Percentiles rank a stretch among this genome's conserved stretches.
Conservation (phyloP, 345 rosid species). For the Clausena lansium region DNA sequence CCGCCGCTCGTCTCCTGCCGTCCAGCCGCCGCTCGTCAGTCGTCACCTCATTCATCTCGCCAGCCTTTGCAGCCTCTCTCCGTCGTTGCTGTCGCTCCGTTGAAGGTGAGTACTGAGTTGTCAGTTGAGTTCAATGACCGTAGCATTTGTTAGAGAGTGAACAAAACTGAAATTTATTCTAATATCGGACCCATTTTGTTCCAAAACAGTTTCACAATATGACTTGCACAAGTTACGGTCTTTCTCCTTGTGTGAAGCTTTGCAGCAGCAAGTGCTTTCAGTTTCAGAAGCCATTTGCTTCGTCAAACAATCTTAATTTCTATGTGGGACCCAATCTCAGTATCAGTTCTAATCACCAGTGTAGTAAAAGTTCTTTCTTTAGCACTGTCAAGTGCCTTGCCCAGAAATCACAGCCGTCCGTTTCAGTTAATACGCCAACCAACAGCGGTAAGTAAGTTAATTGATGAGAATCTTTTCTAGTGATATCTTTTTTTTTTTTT, state of each 20-base stretch:
- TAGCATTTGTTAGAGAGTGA: neutral
- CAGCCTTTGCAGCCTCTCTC: too few species aligned
- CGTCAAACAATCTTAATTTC: neutral
- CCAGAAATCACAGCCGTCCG: conserved; percentile 26
- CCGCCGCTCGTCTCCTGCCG: too few species aligned
- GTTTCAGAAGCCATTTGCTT: neutral
- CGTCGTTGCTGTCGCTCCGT: too few species aligned
- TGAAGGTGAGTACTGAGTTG: too few species aligned
- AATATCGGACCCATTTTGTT: neutral
- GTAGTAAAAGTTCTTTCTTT: conserved; percentile 9
- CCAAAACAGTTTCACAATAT: neutral
- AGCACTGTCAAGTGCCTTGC: conserved; percentile 21
- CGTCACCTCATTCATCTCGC: too few species aligned
- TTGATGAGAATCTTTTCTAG: neutral
- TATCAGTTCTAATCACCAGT: conserved; percentile 4
- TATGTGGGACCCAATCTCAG: conserved; percentile 19
- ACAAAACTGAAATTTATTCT: neutral
- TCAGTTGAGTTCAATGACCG: too few species aligned
- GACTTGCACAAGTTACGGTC: neutral
- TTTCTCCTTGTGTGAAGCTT: conserved; percentile 2
- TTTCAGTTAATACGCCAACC: conserved; percentile 14
- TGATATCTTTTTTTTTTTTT: too few species aligned
- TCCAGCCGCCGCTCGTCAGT: too few species aligned
- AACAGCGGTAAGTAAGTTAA: conserved; percentile 22
- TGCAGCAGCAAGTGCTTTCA: neutral